Evolutionary conservation across 768 basidiomycete genomes (phyloP).

Genomic region (Tephrocybe rancida): DNA sequence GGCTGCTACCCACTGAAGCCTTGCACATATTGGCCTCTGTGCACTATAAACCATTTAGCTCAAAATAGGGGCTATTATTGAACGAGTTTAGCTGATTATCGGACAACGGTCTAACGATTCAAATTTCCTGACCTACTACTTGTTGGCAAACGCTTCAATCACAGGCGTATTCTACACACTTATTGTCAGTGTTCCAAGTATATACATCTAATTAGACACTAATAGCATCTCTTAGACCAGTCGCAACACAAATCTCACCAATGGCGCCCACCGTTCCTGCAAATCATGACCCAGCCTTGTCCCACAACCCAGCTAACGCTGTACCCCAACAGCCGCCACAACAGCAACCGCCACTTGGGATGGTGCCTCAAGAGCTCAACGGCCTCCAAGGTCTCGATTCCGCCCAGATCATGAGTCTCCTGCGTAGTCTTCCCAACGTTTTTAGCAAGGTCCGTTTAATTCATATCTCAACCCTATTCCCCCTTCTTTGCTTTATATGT

Average conservation of each 20-base stretch:
- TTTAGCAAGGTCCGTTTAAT: slow-evolving; percentile 54
- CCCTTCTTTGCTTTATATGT: slow-evolving; percentile 7
- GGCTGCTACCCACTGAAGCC: slow-evolving; percentile 2
- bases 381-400: slow-evolving; percentile 41
- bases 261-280: slow-evolving; percentile 40
- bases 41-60: neutral
- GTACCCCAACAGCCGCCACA: slow-evolving; percentile 30
- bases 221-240: neutral
- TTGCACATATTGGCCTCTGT: neutral
- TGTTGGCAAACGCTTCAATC: neutral
- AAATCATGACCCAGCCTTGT: slow-evolving; percentile 40
- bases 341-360: slow-evolving; percentile 25
- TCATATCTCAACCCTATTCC: neutral
- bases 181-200: slow-evolving; percentile 2
- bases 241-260: slow-evolving; percentile 3
- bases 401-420: slow-evolving; percentile 58
- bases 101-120: neutral
- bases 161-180: neutral
- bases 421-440: slow-evolving; percentile 56
- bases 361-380: slow-evolving; percentile 25
- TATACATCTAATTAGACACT: neutral
- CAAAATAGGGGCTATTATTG: neutral
- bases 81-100: neutral
- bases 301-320: slow-evolving; percentile 33
- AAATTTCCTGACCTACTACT: slow-evolving; percentile 1